A percentile compares a stretch with the other conserved stretches of the same genome.
phyloP scores from a whole-genome alignment of 805 yeast genomes.

The Lipomyces yamadae region DNA sequence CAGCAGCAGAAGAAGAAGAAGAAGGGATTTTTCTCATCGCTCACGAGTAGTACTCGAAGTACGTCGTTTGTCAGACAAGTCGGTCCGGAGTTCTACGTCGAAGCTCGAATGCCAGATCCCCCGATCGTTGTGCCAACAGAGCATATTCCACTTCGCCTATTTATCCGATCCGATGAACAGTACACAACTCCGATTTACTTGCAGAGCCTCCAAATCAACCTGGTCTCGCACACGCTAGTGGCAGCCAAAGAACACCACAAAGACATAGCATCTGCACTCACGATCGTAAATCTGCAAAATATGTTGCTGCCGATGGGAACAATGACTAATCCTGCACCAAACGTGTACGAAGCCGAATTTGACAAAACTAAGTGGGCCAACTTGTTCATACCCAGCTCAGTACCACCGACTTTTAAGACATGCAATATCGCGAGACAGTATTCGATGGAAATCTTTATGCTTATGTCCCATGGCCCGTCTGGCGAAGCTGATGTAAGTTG shows the following conservation, averaged over 20 bases:
- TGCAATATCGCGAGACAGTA: constrained; percentile 61
- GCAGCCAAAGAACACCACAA: constrained; percentile 42
- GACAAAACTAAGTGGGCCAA: constrained; percentile 11
- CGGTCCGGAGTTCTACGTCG: constrained; percentile 48
- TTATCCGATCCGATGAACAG: constrained; percentile 10
- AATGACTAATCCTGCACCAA: constrained; percentile 3
- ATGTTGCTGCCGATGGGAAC: constrained; percentile 23
- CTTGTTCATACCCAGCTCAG: constrained; percentile 48
- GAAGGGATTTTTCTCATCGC: constrained; percentile 24
- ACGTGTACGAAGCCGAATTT: constrained; percentile 28
- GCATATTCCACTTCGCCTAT: constrained; percentile 40
- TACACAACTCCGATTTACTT: constrained; percentile 52
- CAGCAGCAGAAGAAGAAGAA: constrained; percentile 10
- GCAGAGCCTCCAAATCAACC: constrained; percentile 48
- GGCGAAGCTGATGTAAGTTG: constrained; percentile 45
- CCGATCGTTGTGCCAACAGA: constrained; percentile 54
- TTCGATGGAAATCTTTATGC: constrained; percentile 46
- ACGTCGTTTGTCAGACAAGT: constrained; percentile 21
- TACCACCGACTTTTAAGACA: constrained; percentile 60
- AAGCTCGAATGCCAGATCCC: constrained; percentile 56
- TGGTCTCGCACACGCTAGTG: constrained; percentile 43
- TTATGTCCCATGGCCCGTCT: constrained; percentile 44
- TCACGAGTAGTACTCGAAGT: not conserved
- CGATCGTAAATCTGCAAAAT: constrained; percentile 38
- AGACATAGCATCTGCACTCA: constrained; percentile 32